Evolutionary conservation across 495 filamentous ascomycete genomes (phyloP), one percentile per base, ranked within the genome.

Genomic region (Cudoniella acicularis): DNA sequence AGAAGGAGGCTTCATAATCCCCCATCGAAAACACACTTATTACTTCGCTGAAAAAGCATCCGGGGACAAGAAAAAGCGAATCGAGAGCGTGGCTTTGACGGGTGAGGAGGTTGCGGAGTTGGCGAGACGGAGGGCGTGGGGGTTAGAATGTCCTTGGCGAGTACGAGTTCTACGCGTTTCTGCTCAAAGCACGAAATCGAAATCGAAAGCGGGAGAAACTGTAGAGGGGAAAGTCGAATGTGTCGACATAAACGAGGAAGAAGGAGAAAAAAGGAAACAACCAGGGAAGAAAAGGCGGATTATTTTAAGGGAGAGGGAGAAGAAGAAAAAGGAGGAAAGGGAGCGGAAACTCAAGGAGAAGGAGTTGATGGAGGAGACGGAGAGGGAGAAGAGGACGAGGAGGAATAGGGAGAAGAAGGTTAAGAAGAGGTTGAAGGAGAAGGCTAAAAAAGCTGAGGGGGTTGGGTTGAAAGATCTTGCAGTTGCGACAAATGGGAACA

Each of bases 201-300:
- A 49, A 24, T 65, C 64, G 23, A 22, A 55, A 20, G 52, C 17
- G 11, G 52, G n/a, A 0, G 16, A 1, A n/a, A 22, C 3, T 43
- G 20, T 21, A 18, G 45, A 20, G 24, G 22, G 2, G 24, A 13
- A 16, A 1, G 25, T 4, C 9, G 46, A 40, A 26, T 21, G 10
- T 18, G 18, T 54, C 3, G 23, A 3, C 25, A 25, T 42, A 26
- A 17, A 20, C 43, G 41, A 23, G 20, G 22, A 3, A n/a, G 53
- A 48, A 40, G 59, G 36, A 1, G 22, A 10, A 9, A 78, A 74
- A 59, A 71, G 69, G 42, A 80, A 63, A 57, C 69, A 76, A 50
- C 72, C 75, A 22, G 78, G 79, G 0, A 85, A 84, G 71, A 85
- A 82, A 66, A 60, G 64, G 23, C 70, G 82, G 55, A 78, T 84